phyloP scores from a whole-genome alignment of 257 asterid species.

The Solanum chilense region DNA sequence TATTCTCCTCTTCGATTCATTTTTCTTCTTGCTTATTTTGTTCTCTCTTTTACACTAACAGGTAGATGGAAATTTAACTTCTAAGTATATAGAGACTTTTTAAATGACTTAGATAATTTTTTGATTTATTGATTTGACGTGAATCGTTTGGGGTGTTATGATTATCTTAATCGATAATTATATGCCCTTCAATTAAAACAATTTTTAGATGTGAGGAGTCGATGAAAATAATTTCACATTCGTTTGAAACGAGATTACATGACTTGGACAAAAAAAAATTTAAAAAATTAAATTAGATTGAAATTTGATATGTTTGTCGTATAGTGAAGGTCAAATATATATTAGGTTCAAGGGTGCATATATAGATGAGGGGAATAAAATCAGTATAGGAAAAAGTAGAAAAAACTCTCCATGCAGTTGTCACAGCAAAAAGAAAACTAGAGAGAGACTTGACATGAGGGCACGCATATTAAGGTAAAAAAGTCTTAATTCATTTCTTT shows the following conservation, averaged over 20 bases:
- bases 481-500: not conserved
- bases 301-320: not conserved
- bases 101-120: too few relatives aligned
- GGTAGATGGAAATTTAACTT: too few relatives aligned
- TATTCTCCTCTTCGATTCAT: not conserved
- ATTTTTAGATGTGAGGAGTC: not conserved
- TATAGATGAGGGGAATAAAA: not conserved
- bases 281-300: not conserved
- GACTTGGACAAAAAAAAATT: accelerated
- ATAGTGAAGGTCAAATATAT: not conserved
- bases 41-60: not conserved
- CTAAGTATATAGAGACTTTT: too few relatives aligned
- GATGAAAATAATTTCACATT: not conserved
- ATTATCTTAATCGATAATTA: too few relatives aligned
- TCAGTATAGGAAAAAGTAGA: not conserved
- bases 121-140: not conserved
- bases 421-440: not conserved
- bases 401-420: not conserved
- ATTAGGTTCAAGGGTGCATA: not conserved
- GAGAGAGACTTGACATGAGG: not conserved
- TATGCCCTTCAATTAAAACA: not conserved
- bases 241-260: not conserved
- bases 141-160: not conserved
- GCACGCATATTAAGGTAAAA: conserved; percentile 24
- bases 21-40: not conserved